Percentiles rank a stretch among this genome's conserved stretches.
These are phyloP conservation scores for Fagus crenata DNA, from an alignment of 306 rosid genomes.

Conservation along the genomic window DNA sequence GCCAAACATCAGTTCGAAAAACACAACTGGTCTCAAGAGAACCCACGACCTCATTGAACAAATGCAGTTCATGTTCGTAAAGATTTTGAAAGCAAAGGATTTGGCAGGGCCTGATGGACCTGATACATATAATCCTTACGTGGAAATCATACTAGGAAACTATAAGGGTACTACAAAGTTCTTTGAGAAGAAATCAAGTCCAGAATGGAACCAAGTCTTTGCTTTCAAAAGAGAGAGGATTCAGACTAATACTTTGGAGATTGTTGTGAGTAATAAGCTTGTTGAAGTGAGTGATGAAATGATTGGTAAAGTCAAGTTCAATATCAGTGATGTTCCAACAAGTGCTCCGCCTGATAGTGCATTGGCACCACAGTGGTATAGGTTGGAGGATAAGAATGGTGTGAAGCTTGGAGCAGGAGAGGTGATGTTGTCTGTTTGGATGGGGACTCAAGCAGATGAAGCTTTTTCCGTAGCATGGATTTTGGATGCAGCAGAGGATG, in stretches of 20 bases:
- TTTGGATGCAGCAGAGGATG: not conserved
- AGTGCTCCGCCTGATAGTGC: conserved; percentile 50
- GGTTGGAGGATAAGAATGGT: conserved; percentile 30
- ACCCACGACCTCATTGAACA: conserved; percentile 46
- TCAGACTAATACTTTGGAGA: conserved; percentile 9
- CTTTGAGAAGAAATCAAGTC: conserved; percentile 16
- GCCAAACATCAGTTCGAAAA: conserved; percentile 30
- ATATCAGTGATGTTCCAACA: conserved; percentile 34
- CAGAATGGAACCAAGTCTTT: conserved; percentile 29
- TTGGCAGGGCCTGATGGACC: conserved; percentile 5
- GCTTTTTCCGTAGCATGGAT: conserved; percentile 23
- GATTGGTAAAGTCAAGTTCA: conserved; percentile 25
- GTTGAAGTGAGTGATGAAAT: not conserved
- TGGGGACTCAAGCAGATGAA: conserved; percentile 53
- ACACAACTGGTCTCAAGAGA: conserved; percentile 12
- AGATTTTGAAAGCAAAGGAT: conserved; percentile 33
- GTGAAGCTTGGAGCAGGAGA: conserved; percentile 31
- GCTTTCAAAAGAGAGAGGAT: conserved; percentile 23
- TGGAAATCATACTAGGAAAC: conserved; percentile 47
- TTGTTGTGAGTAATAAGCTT: conserved; percentile 31
- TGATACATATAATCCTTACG: conserved; percentile 19
- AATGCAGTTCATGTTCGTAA: conserved; percentile 46
- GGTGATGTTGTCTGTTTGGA: conserved; percentile 53
- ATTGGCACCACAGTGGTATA: conserved; percentile 9
- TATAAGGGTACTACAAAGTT: conserved; percentile 31